Percentiles rank a stretch among this genome's conserved stretches.
These are phyloP conservation scores for Claviceps monticola DNA, from an alignment of 2,329 filamentous ascomycete species.

Conservation along the genomic window DNA sequence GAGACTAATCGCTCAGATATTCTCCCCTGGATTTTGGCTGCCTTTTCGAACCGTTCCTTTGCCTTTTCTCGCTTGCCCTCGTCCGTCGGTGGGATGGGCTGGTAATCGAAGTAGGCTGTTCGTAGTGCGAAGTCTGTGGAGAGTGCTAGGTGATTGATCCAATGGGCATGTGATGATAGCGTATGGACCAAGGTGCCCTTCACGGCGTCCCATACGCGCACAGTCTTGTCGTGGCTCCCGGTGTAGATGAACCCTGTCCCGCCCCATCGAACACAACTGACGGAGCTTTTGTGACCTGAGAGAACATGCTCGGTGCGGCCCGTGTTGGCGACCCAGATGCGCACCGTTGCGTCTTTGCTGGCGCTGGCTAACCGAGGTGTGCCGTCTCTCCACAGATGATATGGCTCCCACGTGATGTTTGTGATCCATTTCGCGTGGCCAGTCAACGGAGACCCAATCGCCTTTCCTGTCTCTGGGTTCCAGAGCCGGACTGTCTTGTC, in stretches of 20 bases:
- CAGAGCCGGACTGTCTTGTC: constrained; percentile 85
- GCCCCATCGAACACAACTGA: constrained; percentile 89
- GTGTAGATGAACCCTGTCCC: constrained; percentile 78
- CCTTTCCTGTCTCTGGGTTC: constrained; percentile 70
- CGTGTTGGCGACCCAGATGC: constrained; percentile 73
- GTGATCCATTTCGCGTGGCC: constrained; percentile 87
- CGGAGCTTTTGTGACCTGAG: constrained; percentile 75
- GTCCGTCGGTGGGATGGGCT: constrained; percentile 49
- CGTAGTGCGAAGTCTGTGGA: constrained; percentile 84
- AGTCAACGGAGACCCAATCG: constrained; percentile 51
- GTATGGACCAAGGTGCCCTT: constrained; percentile 71
- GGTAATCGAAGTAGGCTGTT: constrained; percentile 79
- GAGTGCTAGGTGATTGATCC: constrained; percentile 88
- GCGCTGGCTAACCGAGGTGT: constrained; percentile 71
- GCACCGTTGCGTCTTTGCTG: constrained; percentile 77
- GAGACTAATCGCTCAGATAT: constrained; percentile 77
- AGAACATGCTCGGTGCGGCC: constrained; percentile 70
- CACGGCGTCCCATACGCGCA: constrained; percentile 77
- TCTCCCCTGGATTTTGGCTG: constrained; percentile 60
- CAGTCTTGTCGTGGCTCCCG: constrained; percentile 77
- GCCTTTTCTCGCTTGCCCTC: constrained; percentile 64
- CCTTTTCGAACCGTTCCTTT: constrained; percentile 71
- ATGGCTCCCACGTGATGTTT: constrained; percentile 83
- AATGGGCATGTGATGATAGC: constrained; percentile 72
- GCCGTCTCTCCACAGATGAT: constrained; percentile 64